Evolutionary conservation across 1,139 yeast genomes (phyloP), one percentile per base, ranked within the genome.

Genomic region (Yamadazyma diddensiae): DNA sequence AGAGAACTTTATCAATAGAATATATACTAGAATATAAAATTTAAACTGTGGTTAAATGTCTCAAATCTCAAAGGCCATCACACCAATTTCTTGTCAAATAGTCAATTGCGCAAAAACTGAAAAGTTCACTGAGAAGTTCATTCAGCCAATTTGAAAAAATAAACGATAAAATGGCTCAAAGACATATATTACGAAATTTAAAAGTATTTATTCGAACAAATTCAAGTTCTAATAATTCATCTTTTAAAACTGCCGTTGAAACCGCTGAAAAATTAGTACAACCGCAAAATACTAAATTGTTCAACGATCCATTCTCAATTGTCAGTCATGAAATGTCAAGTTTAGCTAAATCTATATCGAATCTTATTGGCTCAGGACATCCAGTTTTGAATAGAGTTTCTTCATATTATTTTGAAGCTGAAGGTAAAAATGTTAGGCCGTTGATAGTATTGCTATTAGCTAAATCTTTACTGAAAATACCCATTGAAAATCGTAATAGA

Each of bases 261-360:
- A 68, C 90, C 2, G 95, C 94, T 1, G 85, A 86, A 42, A 80
- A 77, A 51, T 62, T 88, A 46, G 95, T 88, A 10, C 83, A 84
- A 42, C 95, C 96, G 0, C 61, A 65, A 24, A 53, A 67, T 15
- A 63, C 75, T 33, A 56, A 73, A 31, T 68, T 71, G 27, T 65
- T 67, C 46, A 56, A 57, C 36, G 96, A 92, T 57, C 98, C 98
- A 8, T 79, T 92, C 41, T 80, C 94, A 10, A 74, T 90, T 31
- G 98, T 92, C n/a, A 82, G 95, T 28, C 83, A 84, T 47, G 98
- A 92, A 53, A 92, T 92, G 98, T 82, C 92, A 14, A 79, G 78
- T 26, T 63, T 92, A 50, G 96, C 96, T 20, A 77, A 77, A 52
- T 87, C 88, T 51, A 94, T 92, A 41, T 94, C 95, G 29, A 66